Conservation (phyloP, 257 asterid genomes). For the Pogostemon cablin region DNA sequence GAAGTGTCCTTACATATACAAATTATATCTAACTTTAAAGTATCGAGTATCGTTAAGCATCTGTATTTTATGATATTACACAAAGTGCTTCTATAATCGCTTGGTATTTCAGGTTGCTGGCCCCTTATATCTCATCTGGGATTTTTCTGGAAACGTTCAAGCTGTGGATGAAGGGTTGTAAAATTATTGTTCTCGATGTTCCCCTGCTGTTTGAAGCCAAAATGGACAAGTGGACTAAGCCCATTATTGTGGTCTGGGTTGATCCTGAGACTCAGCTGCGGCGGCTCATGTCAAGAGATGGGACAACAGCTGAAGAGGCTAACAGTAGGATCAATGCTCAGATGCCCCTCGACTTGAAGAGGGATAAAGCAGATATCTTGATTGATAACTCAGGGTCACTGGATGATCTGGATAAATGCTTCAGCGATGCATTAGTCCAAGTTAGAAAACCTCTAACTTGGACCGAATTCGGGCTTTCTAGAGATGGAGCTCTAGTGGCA, state of each 20-base stretch:
- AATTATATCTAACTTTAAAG: not conserved
- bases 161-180: slow-evolving; percentile 77
- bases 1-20: not conserved
- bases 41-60: not conserved
- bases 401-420: slow-evolving; percentile 59
- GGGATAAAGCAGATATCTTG: slow-evolving; percentile 66
- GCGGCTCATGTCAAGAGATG: slow-evolving; percentile 77
- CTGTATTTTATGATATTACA: not conserved
- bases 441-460: slow-evolving; percentile 77
- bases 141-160: slow-evolving; percentile 70
- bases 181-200: slow-evolving; percentile 78
- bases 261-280: slow-evolving; percentile 84
- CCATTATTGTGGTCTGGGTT: slow-evolving; percentile 87
- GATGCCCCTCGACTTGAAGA: slow-evolving; percentile 84
- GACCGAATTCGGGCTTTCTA: slow-evolving; percentile 74
- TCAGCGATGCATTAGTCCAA: slow-evolving; percentile 52
- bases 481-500: slow-evolving; percentile 69
- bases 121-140: slow-evolving; percentile 81
- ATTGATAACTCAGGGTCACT: slow-evolving; percentile 76
- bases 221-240: slow-evolving; percentile 84
- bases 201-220: slow-evolving; percentile 93
- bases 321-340: slow-evolving; percentile 76
- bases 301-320: slow-evolving; percentile 73
- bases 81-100: not conserved
- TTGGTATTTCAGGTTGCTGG: slow-evolving; percentile 61